Evolutionary conservation across 2,329 filamentous ascomycete species (phyloP), one percentile per base, ranked within the genome.

Genomic region (Drechslera avenae): DNA sequence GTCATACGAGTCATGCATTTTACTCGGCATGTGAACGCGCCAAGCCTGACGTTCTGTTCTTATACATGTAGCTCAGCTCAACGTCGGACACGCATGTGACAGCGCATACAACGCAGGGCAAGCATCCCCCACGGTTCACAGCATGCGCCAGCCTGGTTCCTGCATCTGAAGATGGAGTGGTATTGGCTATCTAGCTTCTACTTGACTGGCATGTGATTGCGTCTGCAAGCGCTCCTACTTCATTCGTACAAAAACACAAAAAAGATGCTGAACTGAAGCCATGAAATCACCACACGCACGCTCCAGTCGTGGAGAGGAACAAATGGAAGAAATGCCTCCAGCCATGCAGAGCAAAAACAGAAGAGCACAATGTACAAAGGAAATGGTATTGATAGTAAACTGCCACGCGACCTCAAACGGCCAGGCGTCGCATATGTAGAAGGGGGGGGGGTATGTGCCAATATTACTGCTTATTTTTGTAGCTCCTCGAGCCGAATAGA

Each of bases 281-380:
- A 54, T 40, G 45, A 46, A 7, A 44, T 34, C 52, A 55, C 53
- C 47, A 54, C 61, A 56, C 26, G 54, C 57, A 63, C 56, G 57
- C 56, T 57, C 54, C 51, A 56, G 56, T 53, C 49, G 52, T 56
- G 48, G 39, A 41, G 31, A 17, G 36, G 33, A 52, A 58, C 14
- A 49, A 31, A 37, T 37, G 34, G 37, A 14, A 52, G 39, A 4
- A 33, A 54, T 58, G 50, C 52, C 35, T 52, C 66, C 66, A 57
- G 66, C 66, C 62, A 71, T 69, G 67, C 65, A 64, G 57, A 46
- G n/a, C n/a, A 56, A 35, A 46, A 61, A 62, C 39, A 47, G 60
- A 46, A 62, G 51, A 50, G 31, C 26, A 41, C 21, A 59, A 54
- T 57, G 41, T 66, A 71, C 65, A 71, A 62, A 69, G 57, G 67